These are phyloP conservation scores for Ilex asprella DNA, from an alignment of 257 asterid species.

Conservation along the genomic window DNA sequence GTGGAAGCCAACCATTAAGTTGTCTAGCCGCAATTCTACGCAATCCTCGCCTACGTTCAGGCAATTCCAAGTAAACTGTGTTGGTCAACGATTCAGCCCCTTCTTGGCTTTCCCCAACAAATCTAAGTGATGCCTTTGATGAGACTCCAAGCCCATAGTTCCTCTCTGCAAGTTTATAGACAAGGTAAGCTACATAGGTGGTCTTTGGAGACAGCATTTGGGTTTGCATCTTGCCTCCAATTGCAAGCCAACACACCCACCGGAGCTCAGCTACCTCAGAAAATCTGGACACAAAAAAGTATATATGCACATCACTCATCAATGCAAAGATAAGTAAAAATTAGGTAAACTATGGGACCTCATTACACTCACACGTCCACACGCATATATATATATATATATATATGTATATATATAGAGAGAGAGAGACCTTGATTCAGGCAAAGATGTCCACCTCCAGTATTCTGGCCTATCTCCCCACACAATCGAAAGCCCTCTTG, in stretches of 20 bases:
- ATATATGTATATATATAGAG: too few species aligned
- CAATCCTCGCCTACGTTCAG: too few species aligned
- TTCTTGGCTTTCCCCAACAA: neutral
- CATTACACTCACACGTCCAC: too few species aligned
- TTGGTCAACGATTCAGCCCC: neutral
- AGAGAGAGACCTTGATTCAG: too few species aligned
- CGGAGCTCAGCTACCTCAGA: conserved; percentile 57
- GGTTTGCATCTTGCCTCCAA: conserved; percentile 32
- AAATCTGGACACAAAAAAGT: conserved; percentile 40
- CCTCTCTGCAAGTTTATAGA: conserved; percentile 9
- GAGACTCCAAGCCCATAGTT: conserved; percentile 12
- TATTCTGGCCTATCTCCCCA: too few species aligned
- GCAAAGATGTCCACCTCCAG: too few species aligned
- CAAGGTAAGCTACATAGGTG: conserved; percentile 20
- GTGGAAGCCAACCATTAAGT: conserved; percentile 26
- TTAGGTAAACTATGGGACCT: too few species aligned
- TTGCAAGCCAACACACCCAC: conserved; percentile 52
- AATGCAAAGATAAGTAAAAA: too few species aligned
- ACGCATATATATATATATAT: too few species aligned
- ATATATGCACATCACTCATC: too few species aligned
- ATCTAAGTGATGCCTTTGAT: conserved; percentile 18
- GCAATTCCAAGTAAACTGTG: conserved; percentile 13
- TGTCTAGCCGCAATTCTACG: conserved; percentile 44
- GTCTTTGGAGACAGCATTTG: conserved; percentile 19
- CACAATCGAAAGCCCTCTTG: too few species aligned